Conservation (phyloP, 2,329 filamentous ascomycete species). For the Colletotrichum sp. region DNA sequence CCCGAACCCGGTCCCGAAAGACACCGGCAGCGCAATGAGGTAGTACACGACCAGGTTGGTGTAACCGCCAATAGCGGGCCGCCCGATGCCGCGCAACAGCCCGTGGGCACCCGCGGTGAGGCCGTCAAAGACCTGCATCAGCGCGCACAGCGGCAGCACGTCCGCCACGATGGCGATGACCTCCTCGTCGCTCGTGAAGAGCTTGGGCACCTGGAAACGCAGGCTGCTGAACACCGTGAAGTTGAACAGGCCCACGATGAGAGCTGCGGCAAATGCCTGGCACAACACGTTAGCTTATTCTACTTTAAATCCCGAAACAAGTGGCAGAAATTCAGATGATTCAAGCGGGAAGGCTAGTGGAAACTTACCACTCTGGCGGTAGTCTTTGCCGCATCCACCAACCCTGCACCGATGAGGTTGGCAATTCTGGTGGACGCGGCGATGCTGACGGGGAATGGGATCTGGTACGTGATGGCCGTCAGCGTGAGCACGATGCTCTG, state of each 20-base stretch:
- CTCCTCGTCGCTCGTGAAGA: conserved; percentile 78
- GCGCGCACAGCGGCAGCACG: conserved; percentile 80
- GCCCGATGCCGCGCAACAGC: conserved; percentile 83
- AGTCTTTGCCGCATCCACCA: conserved; percentile 80
- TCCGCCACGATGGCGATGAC: conserved; percentile 72
- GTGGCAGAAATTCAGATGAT: background rate
- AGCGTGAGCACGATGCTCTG: conserved; percentile 86
- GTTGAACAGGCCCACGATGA: conserved; percentile 80
- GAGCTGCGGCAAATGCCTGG: conserved; percentile 64
- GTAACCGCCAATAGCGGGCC: conserved; percentile 89
- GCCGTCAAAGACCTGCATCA: conserved; percentile 90
- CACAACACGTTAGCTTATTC: conserved; percentile 26
- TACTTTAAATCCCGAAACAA: background rate
- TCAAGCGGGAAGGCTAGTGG: background rate
- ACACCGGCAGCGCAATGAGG: conserved; percentile 81
- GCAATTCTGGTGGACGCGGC: conserved; percentile 88
- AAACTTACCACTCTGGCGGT: conserved; percentile 74
- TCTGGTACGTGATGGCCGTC: conserved; percentile 82
- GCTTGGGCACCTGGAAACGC: conserved; percentile 74
- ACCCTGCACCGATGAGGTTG: conserved; percentile 87
- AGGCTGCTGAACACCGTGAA: conserved; percentile 71
- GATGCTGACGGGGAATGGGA: conserved; percentile 90
- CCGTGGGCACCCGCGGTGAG: conserved; percentile 82
- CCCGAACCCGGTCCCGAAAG: conserved; percentile 78
- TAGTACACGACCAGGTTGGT: conserved; percentile 90